Conservation (phyloP, 2,329 filamentous ascomycete species). For the Aspergillus japonicus region DNA sequence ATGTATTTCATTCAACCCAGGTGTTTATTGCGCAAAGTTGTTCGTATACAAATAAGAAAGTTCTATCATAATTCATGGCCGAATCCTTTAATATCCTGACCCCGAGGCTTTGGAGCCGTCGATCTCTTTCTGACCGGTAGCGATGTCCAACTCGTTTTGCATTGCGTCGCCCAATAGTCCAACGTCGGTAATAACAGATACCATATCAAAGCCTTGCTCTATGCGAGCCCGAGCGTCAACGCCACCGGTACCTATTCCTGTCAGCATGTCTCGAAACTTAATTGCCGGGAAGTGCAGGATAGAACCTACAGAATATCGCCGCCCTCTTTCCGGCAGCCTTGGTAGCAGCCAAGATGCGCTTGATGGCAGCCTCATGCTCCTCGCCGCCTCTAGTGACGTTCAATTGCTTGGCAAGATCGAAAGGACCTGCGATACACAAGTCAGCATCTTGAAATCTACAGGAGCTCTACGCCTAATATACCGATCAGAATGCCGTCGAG, state of each 20-base stretch:
- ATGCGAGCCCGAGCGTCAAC: slow-evolving; percentile 34
- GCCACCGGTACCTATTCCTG: slow-evolving; percentile 31
- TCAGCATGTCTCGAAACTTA: neutral
- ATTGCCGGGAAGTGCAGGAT: neutral
- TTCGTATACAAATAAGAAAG: neutral
- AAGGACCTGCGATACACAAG: slow-evolving; percentile 23
- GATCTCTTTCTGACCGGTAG: slow-evolving; percentile 24
- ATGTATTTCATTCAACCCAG: neutral
- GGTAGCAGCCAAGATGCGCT: slow-evolving; percentile 35
- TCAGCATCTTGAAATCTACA: neutral
- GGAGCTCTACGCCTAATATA: neutral
- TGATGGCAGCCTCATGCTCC: slow-evolving; percentile 43
- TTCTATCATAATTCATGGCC: neutral
- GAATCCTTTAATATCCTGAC: neutral
- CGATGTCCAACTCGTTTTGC: slow-evolving; percentile 31
- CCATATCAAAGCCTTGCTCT: slow-evolving; percentile 43
- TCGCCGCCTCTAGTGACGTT: slow-evolving; percentile 35
- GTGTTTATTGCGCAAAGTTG: neutral
- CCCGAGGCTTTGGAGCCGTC: neutral
- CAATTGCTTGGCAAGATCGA: slow-evolving; percentile 42
- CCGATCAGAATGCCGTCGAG: slow-evolving; percentile 44
- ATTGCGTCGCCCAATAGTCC: slow-evolving; percentile 35
- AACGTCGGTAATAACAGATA: slow-evolving; percentile 41
- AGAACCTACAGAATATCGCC: slow-evolving; percentile 42
- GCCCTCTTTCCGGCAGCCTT: slow-evolving; percentile 40